Evolutionary conservation across 2,329 filamentous ascomycete genomes (phyloP), one percentile per base, ranked within the genome.

Genomic region (Aulographum hederae): DNA sequence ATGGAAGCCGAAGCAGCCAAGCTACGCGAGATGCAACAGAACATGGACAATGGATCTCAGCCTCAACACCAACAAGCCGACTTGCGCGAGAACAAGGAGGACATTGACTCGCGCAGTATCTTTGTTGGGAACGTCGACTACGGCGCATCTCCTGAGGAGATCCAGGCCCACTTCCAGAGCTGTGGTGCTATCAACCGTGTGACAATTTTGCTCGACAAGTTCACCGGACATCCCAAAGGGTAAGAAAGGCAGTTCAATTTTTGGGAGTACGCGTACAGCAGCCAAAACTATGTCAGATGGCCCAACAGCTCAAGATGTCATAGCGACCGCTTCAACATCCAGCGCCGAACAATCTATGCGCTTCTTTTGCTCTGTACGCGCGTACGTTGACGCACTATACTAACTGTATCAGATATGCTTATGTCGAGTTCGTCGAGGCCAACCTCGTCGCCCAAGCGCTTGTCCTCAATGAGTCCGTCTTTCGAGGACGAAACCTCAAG

Each of bases 91-190:
- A 84, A 85, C 60, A 92, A 91, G 57, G 85, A 94, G 53, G 91
- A 94, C 43, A 74, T 98, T 37, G 89, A 98, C 57, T 76, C 76
- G 42, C 76, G 89, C 47, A 94, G 84, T 58, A 84, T 98, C 56
- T 98, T 98, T 53, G 89, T 98, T 28, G 89, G 89, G 43, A 98
- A 98, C 46, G 89, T 98, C 42, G 89, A 98, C 58, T 98, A 98
- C 56, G 85, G 81, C 39, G 85, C 86, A 15, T 91, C 84, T 18
- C 89, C 89, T 2, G 89, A 98, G 58, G 89, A 98, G 61, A 89
- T 98, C 37, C 89, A 98, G 62, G 81, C 84, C 37, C 89, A 98
- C 51, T 98, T 98, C 61, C 84, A 93, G 63, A 91, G 76, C 63
- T 92, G 84, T 47, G 89, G 89, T 37, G 82, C 79, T 43, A 98